Conservation (phyloP, 306 rosid genomes). For the Dryas drummondii region DNA sequence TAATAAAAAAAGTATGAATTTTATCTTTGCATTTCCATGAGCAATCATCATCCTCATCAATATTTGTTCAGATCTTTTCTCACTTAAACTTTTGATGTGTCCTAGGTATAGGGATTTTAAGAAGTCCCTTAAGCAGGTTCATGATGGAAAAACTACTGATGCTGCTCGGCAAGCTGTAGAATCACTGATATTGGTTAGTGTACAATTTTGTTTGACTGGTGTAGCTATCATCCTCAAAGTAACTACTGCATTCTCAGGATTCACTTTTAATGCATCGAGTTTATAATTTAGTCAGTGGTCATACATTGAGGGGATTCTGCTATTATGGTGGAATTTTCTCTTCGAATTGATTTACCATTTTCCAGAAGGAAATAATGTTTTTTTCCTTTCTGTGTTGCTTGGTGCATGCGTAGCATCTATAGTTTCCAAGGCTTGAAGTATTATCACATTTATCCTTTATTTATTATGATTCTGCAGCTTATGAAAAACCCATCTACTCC, state of each 20-base stretch:
- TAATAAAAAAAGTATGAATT: conserved; percentile 45
- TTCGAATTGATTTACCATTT: background rate
- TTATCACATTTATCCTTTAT: background rate
- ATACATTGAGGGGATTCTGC: background rate
- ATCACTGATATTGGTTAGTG: conserved; percentile 65
- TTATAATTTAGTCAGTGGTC: background rate
- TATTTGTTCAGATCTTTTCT: conserved; percentile 18
- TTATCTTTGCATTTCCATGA: conserved; percentile 12
- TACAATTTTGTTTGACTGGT: background rate
- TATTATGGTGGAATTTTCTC: background rate
- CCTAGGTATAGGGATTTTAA: conserved; percentile 89
- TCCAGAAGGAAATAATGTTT: background rate
- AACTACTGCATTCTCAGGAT: background rate
- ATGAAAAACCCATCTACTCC: conserved; percentile 93
- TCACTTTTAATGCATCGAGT: background rate
- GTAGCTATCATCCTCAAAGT: background rate
- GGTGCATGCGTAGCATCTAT: background rate
- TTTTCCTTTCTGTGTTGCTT: too few relatives aligned
- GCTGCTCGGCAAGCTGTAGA: conserved; percentile 76
- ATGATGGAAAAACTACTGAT: conserved; percentile 54
- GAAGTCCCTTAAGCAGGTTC: conserved; percentile 71
- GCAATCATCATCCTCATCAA: conserved; percentile 8
- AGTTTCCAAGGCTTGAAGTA: background rate
- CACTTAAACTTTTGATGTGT: conserved; percentile 22
- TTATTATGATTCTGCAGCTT: conserved; percentile 49